Percentiles rank a stretch among this genome's conserved stretches.
Evolutionary conservation across 2,329 filamentous ascomycete genomes (phyloP).

Genomic region (Pyrenophora graminea): DNA sequence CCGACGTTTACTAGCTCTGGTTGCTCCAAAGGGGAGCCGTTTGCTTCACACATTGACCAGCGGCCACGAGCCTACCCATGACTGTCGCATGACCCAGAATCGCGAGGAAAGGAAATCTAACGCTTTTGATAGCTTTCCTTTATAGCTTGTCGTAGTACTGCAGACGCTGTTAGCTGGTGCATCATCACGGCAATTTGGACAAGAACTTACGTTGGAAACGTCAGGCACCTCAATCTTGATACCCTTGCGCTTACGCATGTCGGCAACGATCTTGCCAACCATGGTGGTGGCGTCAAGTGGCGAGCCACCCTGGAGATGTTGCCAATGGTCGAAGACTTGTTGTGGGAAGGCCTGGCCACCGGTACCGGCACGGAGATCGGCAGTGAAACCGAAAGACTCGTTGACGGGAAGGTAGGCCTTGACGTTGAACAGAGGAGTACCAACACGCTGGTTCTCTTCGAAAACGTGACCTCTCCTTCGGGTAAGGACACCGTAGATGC

Average conservation of each 20-base stretch:
- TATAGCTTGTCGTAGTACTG: constrained; percentile 99
- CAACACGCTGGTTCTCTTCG: constrained; percentile 95
- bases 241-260: constrained; percentile 99
- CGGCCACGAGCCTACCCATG: constrained; percentile 42
- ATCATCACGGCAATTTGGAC: background rate
- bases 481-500: constrained; percentile 99
- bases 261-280: constrained; percentile 79
- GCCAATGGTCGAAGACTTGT: constrained; percentile 98
- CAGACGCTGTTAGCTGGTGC: constrained; percentile 48
- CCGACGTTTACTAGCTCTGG: constrained; percentile 45
- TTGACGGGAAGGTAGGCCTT: constrained; percentile 96
- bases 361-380: constrained; percentile 90
- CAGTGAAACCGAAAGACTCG: constrained; percentile 99
- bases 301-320: constrained; percentile 91
- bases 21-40: constrained; percentile 37
- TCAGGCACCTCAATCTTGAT: constrained; percentile 93
- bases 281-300: constrained; percentile 81
- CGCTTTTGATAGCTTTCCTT: constrained; percentile 51
- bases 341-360: constrained; percentile 99
- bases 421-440: constrained; percentile 99
- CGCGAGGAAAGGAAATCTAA: constrained; percentile 50
- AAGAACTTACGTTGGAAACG: constrained; percentile 85
- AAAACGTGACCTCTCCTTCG: constrained; percentile 99
- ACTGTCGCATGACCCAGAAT: constrained; percentile 40
- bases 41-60: constrained; percentile 41